Evolutionary conservation across 2,329 filamentous ascomycete species (phyloP), one percentile per base, ranked within the genome.

Genomic region (Nannizziopsis barbatae): DNA sequence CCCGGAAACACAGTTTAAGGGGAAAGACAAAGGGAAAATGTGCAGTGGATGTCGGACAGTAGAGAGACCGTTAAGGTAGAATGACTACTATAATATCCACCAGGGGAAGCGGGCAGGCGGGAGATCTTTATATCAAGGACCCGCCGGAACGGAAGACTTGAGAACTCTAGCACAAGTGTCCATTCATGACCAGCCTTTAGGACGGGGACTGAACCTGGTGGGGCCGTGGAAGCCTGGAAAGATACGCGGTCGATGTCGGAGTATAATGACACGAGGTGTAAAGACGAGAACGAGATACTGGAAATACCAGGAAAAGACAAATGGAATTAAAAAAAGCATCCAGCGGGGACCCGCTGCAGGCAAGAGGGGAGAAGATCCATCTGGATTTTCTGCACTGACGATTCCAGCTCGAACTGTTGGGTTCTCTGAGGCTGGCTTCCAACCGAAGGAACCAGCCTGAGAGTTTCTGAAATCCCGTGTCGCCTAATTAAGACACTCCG

Each of bases 211-310:
- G 22, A 27, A 27, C 4, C 22, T 27, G 22, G 44, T 46, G 44
- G 44, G 44, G 20, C 44, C 33, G 39, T 40, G 36, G 44, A 20
- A 40, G 44, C 44, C 44, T 38, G 20, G 27, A 33, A n/a, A 11
- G 35, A 27, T 9, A 40, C 44, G 22, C 12, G 20, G 27, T 32
- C 15, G 27, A 14, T 40, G 36, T 38, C 8, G 43, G 36, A 14
- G 12, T 18, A 35, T 27, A 27, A 27, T 27, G 22, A 27, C 22
- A 27, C 22, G 22, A 27, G 22, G 22, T 27, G 22, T 27, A 27
- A 27, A 27, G 22, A 27, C 22, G 22, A 27, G 37, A 36, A 20
- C 15, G 18, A 35, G 36, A 36, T 36, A 4, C 14, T 37, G n/a
- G 14, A 37, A 17, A 17, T 37, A 9, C 35, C 35, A 17, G 35